Evolutionary conservation across 352 stramenopile genomes (phyloP), one percentile per base, ranked within the genome.

Genomic region (Phytophthora colocasiae): DNA sequence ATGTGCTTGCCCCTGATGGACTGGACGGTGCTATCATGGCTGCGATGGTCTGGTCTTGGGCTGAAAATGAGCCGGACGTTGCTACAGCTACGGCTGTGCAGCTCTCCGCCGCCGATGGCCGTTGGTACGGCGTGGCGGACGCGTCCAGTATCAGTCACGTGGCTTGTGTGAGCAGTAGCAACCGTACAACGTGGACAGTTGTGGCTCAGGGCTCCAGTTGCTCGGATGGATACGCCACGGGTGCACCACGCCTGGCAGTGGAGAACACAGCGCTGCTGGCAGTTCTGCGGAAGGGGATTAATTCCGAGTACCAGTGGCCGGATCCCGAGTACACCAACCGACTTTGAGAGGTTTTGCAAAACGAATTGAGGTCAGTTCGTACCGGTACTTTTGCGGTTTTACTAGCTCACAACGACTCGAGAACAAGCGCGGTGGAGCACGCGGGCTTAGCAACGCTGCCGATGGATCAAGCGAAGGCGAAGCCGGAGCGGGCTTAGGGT

Each of bases 21-120:
- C 45, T 92, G n/a, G 81, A 90, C 26, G 81, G 80, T 8, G 44
- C 60, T 7, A 48, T 69, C 10, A 72, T 91, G 68, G 63, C 77
- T 4, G 78, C 81, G 0, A 75, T 89, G 75, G 62, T 92, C 12
- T 92, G 84, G 84, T 80, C 66, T 2, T 92, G 82, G 78, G 83
- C 83, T 2, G 43, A 71, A 32, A 78, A 80, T 27, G 82, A 91
- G 41, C 82, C 82, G 24, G 64, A 64, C 15, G 64, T 67, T 7
- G 49, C 19, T 19, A 75, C 71, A 2, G 77, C 79, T 4, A 69
- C 66, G 0, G 71, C 65, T 8, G 81, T 78, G 19, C 64, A 83
- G 62, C 58, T 90, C 41, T 86, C 77, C 5, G 73, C 73, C 14
- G 64, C 63, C 2, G 77, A 90, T 55, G 81, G 81, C 11, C 70